A percentile compares a stretch with the other conserved stretches of the same genome.
Conservation (phyloP, 2,329 filamentous ascomycete genomes). For the Arachnomyces sp. region DNA sequence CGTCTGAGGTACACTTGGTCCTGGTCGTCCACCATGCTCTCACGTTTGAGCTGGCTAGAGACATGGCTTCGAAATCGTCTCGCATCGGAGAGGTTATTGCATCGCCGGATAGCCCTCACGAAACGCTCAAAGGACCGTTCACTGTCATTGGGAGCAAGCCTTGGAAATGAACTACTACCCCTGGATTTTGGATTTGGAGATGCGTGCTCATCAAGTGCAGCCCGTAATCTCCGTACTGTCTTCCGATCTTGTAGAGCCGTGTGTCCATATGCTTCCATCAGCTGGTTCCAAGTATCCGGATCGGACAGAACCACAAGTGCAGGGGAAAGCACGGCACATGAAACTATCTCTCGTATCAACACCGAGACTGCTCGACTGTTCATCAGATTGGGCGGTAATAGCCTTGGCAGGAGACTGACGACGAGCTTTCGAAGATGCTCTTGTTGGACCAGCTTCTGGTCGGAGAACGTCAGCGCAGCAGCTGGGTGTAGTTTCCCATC, state of each 20-base stretch:
- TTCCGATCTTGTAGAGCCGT: constrained; percentile 90
- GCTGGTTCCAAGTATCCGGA: constrained; percentile 94
- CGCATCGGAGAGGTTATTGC: constrained; percentile 87
- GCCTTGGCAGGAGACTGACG: constrained; percentile 60
- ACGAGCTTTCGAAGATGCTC: constrained; percentile 76
- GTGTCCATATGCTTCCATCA: constrained; percentile 82
- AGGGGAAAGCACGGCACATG: constrained; percentile 82
- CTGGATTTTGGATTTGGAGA: constrained; percentile 64
- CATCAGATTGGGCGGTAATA: constrained; percentile 67
- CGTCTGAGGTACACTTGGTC: constrained; percentile 82
- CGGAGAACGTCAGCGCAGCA: constrained; percentile 72
- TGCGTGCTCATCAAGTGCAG: constrained; percentile 88
- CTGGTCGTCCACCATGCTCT: constrained; percentile 67
- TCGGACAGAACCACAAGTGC: constrained; percentile 74
- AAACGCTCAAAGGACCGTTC: constrained; percentile 93
- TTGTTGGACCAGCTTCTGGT: constrained; percentile 78
- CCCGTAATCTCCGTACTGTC: constrained; percentile 83
- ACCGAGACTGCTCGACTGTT: constrained; percentile 74
- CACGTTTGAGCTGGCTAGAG: constrained; percentile 81
- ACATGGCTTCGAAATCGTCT: constrained; percentile 87
- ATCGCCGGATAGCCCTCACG: constrained; percentile 77
- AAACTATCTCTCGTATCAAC: constrained; percentile 80
- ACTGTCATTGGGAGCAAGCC: constrained; percentile 71
- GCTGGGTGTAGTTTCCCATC: constrained; percentile 84
- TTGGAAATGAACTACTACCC: constrained; percentile 64